Evolutionary conservation across 306 rosid genomes (phyloP), one percentile per base, ranked within the genome.

Genomic region (Fagus crenata): DNA sequence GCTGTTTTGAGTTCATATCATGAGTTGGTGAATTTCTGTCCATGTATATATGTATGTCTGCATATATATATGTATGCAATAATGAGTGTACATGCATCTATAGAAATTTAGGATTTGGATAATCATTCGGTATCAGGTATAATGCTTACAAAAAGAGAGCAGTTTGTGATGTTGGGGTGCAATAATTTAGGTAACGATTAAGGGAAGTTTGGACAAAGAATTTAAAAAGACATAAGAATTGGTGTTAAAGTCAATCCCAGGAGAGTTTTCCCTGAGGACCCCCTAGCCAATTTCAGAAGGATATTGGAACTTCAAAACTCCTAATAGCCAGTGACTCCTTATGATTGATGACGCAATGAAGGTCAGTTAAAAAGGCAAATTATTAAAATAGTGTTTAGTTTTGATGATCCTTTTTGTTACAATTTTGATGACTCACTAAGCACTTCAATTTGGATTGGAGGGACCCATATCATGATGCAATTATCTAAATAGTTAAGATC

Each of bases 311-410:
- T 63, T 51, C 55, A 33, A 59, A 74, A 75, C 78, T 83, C 80
- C 82, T 73, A 68, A 2, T 36, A 73, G 35, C 83, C 84, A 83
- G 79, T 78, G 79, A 76, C 74, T 81, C 81, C 58, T 83, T 43
- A 75, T 84, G 80, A 77, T 13, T 68, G 76, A 75, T 88, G 93
- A 90, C 85, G 95, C 82, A 85, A 81, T 17, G 88, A 83, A 78
- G 51, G 76, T 31, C 67, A 89, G 93, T 85, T 91, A 82, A 82
- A 86, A 87, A 91, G 90, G 82, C 64, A 72, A 81, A 80, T 17
- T 69, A 76, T 68, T 53, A 79, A 22, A 71, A 78, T 49, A 73
- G 36, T 80, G 77, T 72, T 80, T 53, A 78, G 79, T 75, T 71
- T 77, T 75, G 71, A 83, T 74, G 54, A 78, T 74, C 72, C 72